Percentiles rank a stretch among this genome's conserved stretches.
Conservation (phyloP, 164 flowering plant species). For the Magnolia sinica region DNA sequence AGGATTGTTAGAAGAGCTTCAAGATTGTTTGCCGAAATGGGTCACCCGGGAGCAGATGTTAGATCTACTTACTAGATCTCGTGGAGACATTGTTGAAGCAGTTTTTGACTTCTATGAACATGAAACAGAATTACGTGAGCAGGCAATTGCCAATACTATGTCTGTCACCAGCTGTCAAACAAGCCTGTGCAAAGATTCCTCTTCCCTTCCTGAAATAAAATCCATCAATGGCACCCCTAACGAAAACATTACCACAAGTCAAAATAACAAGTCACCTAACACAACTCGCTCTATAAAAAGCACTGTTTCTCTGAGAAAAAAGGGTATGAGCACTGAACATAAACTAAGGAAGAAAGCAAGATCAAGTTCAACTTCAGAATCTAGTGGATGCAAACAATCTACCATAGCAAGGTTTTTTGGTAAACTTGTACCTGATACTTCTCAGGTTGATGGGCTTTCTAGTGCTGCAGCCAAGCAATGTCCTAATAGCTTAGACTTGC, state of each 20-base stretch:
- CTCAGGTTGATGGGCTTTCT: no score
- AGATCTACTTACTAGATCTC: constrained; percentile 47
- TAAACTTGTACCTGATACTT: no score
- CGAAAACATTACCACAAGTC: constrained; percentile 17
- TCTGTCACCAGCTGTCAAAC: constrained; percentile 10
- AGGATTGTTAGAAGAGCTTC: constrained; percentile 45
- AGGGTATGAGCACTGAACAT: constrained; percentile 23
- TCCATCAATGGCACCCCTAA: constrained; percentile 5
- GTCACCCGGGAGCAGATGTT: constrained; percentile 59
- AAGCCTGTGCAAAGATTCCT: neutral
- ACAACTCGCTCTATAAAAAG: constrained; percentile 22
- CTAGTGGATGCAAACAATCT: constrained; percentile 59
- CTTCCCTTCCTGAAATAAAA: neutral
- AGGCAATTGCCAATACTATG: constrained; percentile 22
- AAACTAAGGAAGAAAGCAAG: constrained; percentile 53
- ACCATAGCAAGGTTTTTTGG: no score
- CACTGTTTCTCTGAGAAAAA: constrained; percentile 55
- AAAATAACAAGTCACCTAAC: constrained; percentile 24
- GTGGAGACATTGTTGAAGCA: constrained; percentile 60
- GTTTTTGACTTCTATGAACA: constrained; percentile 79
- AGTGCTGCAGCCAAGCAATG: constrained; percentile 13
- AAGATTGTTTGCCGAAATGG: constrained; percentile 77
- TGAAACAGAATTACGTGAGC: constrained; percentile 74
- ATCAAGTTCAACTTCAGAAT: constrained; percentile 22
- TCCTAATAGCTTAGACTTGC: constrained; percentile 15